Base-by-base conservation (phyloP, 2,329 filamentous ascomycete species). In the Cladosporium austrohemisphaericum region DNA sequence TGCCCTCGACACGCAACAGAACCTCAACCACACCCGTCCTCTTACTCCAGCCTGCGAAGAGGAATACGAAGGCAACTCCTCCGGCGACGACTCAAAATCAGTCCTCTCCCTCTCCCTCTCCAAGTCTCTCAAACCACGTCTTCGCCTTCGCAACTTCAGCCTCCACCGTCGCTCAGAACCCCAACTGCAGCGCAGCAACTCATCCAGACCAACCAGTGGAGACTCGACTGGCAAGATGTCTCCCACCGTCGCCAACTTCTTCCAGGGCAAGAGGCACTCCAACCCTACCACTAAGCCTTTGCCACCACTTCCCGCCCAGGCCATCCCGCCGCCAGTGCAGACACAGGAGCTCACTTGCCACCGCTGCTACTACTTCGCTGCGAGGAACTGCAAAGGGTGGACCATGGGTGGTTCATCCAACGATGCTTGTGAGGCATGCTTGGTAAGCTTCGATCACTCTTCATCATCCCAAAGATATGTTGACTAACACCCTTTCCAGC, bases 281-380 rank as follows among this genome's bases (percentile, higher is more conserved):
- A 38, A 49, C 41, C 41, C 47, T 31, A 38, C 40, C 25, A 50
- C 35, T 45, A 41, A 55, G 40, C 40, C 29, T 26, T 18, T 46
- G 43, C 49, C 54, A 35, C 9, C 45, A 20, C 36, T 56, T 7
- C 52, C 52, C 50, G 18, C 55, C 13, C 54, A 54, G 38, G 53
- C 49, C 2, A 14, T 23, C 8, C 18, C 41, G 13, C 29, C 55
- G 10, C 49, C 18, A 29, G 33, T 19, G 23, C 50, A 28, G 22
- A 16, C 51, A 7, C 51, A 57, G n/a, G 64, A 67, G 36, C 50
- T 66, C 11, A 62, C 53, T 29, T 68, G 62, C 44, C 60, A 61
- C 33, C 60, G 59, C 13, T 68, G 65, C 57, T 66, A 68, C 52
- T 68, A 68, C 58, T 66, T 59, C 51, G 60, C 58, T 16, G 63